Conservation (phyloP, 2,329 filamentous ascomycete genomes). For the Epichloe bromicola region DNA sequence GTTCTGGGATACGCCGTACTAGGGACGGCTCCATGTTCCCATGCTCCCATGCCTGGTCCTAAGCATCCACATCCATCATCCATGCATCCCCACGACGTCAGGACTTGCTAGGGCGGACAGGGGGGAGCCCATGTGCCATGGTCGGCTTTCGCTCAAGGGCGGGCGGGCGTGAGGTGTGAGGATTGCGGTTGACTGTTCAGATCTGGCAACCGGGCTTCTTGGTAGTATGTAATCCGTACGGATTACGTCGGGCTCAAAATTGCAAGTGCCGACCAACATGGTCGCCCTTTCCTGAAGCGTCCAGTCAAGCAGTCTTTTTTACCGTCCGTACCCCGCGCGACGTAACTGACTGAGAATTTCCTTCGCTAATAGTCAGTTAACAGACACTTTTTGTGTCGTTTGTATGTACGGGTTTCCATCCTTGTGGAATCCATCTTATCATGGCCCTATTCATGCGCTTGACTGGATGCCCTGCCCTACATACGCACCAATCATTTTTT, state of each 20-base stretch:
- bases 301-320: not conserved
- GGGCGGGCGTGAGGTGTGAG: not conserved
- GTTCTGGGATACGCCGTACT: not conserved
- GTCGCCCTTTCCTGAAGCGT: not conserved
- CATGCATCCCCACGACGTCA: slow-evolving; percentile 3
- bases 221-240: too few species aligned
- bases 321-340: too few species aligned
- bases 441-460: not conserved
- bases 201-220: not conserved
- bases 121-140: not conserved
- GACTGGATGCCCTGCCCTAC: not conserved
- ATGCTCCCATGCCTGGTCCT: not conserved
- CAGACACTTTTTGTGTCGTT: too few species aligned
- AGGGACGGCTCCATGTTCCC: too few species aligned
- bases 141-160: slow-evolving; percentile 1
- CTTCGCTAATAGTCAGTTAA: too few species aligned
- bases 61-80: not conserved
- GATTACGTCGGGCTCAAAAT: not conserved
- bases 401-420: too few species aligned
- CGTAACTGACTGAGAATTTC: too few species aligned
- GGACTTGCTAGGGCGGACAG: not conserved
- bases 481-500: not conserved
- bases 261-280: not conserved
- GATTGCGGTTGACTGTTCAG: not conserved
- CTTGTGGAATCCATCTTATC: not conserved